Evolutionary conservation across 148 eudicot species (phyloP).

Genomic region (Dysphania ambrosioides): DNA sequence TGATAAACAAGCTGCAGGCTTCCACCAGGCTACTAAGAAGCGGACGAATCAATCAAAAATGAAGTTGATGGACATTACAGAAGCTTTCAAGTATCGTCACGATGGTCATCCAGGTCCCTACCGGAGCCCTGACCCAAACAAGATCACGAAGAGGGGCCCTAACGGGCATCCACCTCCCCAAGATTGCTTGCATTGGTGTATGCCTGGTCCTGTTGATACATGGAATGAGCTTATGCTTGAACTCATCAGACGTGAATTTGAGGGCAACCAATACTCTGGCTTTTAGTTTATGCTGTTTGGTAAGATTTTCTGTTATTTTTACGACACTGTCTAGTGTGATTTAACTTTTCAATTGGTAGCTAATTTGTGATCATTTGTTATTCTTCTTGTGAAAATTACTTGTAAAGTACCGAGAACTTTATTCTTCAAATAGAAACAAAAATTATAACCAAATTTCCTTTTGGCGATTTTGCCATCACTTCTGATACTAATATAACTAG

Average conservation of each 20-base stretch:
- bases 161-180: constrained; percentile 88
- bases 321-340: not conserved
- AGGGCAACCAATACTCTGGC: constrained; percentile 1
- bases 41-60: constrained; percentile 47
- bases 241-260: constrained; percentile 52
- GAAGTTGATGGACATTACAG: constrained; percentile 75
- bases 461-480: not conserved
- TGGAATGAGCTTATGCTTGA: constrained; percentile 88
- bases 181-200: constrained; percentile 97
- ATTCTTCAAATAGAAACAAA: not conserved
- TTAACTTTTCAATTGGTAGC: not conserved
- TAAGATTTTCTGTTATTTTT: too few species aligned
- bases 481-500: too few species aligned
- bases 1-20: constrained; percentile 69
- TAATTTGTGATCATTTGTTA: not conserved
- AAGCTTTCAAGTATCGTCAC: constrained; percentile 63
- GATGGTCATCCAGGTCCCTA: constrained; percentile 94
- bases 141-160: constrained; percentile 60
- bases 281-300: not conserved
- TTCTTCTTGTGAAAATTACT: not conserved
- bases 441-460: not conserved
- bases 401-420: not conserved
- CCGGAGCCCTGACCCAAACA: constrained; percentile 52
- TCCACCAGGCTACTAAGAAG: constrained; percentile 46
- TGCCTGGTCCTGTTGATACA: constrained; percentile 91